phyloP scores from a whole-genome alignment of 768 basidiomycete genomes.

The Naganishia friedmannii region DNA sequence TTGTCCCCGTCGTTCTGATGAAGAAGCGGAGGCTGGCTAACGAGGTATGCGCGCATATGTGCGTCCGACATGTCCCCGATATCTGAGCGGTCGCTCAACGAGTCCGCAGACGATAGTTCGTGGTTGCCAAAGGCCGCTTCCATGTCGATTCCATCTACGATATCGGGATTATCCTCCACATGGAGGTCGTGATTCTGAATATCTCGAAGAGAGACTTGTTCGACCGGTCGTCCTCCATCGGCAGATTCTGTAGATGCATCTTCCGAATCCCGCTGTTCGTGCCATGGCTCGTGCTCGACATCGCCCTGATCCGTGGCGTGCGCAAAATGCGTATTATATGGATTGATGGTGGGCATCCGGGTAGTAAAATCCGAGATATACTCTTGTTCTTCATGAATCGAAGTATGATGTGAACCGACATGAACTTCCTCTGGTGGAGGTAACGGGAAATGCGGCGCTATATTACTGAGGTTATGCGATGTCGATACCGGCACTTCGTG shows the following conservation, averaged over 20 bases:
- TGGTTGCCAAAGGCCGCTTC: slow-evolving; percentile 22
- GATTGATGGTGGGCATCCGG: slow-evolving; percentile 1
- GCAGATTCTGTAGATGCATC: neutral
- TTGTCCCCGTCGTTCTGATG: neutral
- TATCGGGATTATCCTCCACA: slow-evolving; percentile 15
- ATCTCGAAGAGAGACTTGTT: neutral
- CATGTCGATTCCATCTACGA: slow-evolving; percentile 22
- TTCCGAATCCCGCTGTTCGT: slow-evolving; percentile 2
- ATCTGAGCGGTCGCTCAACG: slow-evolving; percentile 4
- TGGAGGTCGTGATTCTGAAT: neutral
- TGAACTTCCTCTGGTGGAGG: slow-evolving; percentile 2
- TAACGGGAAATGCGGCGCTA: slow-evolving; percentile 13
- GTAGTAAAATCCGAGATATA: slow-evolving; percentile 19
- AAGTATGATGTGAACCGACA: neutral
- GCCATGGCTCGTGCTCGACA: slow-evolving; percentile 14
- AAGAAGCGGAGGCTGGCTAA: neutral
- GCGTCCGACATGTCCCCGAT: slow-evolving; percentile 9
- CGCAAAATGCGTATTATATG: slow-evolving; percentile 7
- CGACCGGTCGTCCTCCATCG: neutral
- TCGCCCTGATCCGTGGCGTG: neutral
- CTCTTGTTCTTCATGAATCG: slow-evolving; percentile 4
- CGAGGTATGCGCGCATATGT: slow-evolving; percentile 5
- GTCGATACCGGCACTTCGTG: neutral
- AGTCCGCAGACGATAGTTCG: slow-evolving; percentile 4
- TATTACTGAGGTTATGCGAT: neutral